Conservation (phyloP, 2,329 filamentous ascomycete genomes). For the Biscogniauxia mediterranea region DNA sequence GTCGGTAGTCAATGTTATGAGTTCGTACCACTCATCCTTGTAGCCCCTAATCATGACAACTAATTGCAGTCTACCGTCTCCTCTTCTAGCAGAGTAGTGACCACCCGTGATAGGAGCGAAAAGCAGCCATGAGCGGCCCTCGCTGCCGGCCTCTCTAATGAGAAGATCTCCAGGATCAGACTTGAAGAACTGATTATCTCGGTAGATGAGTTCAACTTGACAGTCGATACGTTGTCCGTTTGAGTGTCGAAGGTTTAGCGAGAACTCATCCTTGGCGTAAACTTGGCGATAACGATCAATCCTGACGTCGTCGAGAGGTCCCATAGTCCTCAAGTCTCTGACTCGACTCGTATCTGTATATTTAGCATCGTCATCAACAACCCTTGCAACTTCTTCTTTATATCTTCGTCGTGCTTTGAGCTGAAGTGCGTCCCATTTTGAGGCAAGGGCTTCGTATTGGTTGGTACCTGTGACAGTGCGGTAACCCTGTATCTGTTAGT, state of each 20-base stretch:
- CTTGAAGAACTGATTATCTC: constrained; percentile 71
- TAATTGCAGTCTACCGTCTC: constrained; percentile 68
- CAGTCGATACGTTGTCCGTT: constrained; percentile 88
- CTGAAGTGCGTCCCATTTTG: constrained; percentile 70
- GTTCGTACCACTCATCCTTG: constrained; percentile 76
- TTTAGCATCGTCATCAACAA: constrained; percentile 83
- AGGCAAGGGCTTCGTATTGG: constrained; percentile 57
- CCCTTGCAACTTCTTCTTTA: constrained; percentile 68
- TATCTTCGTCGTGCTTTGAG: constrained; percentile 71
- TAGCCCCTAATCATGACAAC: constrained; percentile 83
- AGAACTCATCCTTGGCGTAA: constrained; percentile 85
- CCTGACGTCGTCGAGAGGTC: constrained; percentile 64
- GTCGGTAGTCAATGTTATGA: constrained; percentile 74
- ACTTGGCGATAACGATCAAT: constrained; percentile 82
- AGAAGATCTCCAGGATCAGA: constrained; percentile 79
- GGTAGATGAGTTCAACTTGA: constrained; percentile 79
- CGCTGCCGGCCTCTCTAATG: constrained; percentile 82
- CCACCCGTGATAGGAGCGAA: constrained; percentile 81
- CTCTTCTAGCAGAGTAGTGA: constrained; percentile 75
- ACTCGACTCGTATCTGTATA: constrained; percentile 78
- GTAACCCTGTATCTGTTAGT: constrained; percentile 52
- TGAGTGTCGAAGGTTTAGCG: constrained; percentile 80
- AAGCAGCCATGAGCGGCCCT: constrained; percentile 73
- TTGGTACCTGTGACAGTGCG: constrained; percentile 51
- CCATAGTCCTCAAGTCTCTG: constrained; percentile 75